A percentile compares a stretch with the other conserved stretches of the same genome.
Conservation (phyloP, 306 rosid genomes). For the Canavalia ensiformis region DNA sequence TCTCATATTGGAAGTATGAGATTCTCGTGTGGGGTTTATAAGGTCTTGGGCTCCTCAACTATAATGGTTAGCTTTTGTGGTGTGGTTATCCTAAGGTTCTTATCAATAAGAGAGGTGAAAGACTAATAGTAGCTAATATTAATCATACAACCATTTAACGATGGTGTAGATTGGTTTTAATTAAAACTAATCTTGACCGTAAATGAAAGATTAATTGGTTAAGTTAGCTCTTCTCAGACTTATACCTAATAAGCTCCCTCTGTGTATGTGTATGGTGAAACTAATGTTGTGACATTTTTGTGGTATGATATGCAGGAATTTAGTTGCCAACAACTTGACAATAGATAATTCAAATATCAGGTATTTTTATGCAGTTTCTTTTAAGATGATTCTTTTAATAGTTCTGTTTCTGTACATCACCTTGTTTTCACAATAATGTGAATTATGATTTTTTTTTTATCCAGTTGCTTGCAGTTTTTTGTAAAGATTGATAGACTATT, state of each 20-base stretch:
- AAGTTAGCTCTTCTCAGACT: too few species aligned
- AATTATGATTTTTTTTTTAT: neutral
- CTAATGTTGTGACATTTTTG: constrained; percentile 35
- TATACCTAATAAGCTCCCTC: neutral
- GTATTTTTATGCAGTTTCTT: constrained; percentile 49
- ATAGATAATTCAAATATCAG: constrained; percentile 62
- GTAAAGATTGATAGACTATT: neutral
- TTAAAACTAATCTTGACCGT: too few species aligned
- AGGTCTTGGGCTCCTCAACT: too few species aligned
- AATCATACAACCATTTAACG: too few species aligned
- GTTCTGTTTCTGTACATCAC: neutral
- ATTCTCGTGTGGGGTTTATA: too few species aligned
- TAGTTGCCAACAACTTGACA: constrained; percentile 82
- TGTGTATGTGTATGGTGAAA: constrained; percentile 13
- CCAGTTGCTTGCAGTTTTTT: neutral
- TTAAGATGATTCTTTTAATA: neutral
- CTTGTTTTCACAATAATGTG: neutral
- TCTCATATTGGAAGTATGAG: too few species aligned
- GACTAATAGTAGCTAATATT: too few species aligned
- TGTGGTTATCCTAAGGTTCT: too few species aligned
- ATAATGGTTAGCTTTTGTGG: too few species aligned
- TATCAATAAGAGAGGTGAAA: too few species aligned
- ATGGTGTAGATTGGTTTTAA: too few species aligned
- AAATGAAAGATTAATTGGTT: too few species aligned
- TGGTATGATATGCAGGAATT: constrained; percentile 64